Conservation (phyloP, 495 filamentous ascomycete species). For the Penicillium turbatum region DNA sequence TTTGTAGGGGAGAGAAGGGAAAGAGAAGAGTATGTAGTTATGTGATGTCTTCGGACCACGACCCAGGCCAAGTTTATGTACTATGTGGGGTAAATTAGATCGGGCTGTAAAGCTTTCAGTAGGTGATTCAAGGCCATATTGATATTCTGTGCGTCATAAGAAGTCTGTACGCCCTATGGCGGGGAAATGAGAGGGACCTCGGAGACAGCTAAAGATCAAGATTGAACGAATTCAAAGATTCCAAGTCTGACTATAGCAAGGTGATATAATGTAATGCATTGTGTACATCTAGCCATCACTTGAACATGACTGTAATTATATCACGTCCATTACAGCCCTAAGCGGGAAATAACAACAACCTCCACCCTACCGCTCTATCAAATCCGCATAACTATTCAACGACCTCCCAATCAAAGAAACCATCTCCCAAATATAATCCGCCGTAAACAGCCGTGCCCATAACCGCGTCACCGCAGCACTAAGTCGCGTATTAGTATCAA, state of each 20-base stretch:
- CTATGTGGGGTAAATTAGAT: too few species aligned
- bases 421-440: constrained; percentile 63
- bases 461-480: constrained; percentile 59
- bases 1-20: too few species aligned
- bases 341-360: neutral
- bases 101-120: too few species aligned
- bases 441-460: constrained; percentile 66
- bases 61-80: too few species aligned
- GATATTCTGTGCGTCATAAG: too few species aligned
- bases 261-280: too few species aligned
- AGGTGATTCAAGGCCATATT: too few species aligned
- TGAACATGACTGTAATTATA: too few species aligned
- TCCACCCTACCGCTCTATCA: constrained; percentile 42
- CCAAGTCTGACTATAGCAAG: neutral
- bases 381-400: constrained; percentile 60
- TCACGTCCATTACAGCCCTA: neutral
- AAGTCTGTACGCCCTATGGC: neutral
- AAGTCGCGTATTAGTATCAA: constrained; percentile 54
- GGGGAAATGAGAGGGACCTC: neutral
- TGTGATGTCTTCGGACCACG: too few species aligned
- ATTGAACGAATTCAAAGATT: neutral
- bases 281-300: too few species aligned
- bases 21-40: too few species aligned
- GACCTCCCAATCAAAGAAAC: constrained; percentile 59
- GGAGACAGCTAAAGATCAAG: neutral